Percentiles rank a stretch among this genome's conserved stretches.
phyloP scores from a whole-genome alignment of 306 rosid species.

The Betula pendula region DNA sequence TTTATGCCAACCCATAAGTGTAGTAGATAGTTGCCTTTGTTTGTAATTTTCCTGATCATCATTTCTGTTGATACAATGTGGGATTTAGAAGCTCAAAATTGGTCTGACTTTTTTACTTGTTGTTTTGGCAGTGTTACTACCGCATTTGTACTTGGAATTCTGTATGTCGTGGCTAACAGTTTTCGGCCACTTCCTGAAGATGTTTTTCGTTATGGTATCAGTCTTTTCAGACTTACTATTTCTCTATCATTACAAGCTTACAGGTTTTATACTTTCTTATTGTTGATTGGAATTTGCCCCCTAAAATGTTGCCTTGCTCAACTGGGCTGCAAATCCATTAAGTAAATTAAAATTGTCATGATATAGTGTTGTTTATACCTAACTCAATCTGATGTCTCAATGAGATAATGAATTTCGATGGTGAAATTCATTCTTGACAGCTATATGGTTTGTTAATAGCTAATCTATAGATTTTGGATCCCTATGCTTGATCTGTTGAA shows the following conservation, averaged over 20 bases:
- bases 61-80: background rate
- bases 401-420: background rate
- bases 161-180: constrained; percentile 58
- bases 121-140: constrained; percentile 74
- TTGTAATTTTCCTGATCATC: background rate
- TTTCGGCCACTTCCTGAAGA: constrained; percentile 82
- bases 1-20: background rate
- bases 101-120: constrained; percentile 5
- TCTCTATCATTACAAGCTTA: background rate
- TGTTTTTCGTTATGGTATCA: constrained; percentile 75
- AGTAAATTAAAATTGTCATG: background rate
- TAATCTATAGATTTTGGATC: constrained; percentile 18
- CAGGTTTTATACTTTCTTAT: background rate
- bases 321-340: background rate
- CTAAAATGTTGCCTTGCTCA: background rate
- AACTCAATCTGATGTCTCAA: background rate
- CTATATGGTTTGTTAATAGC: constrained; percentile 11
- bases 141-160: constrained; percentile 71
- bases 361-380: background rate
- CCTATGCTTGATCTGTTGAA: constrained; percentile 3
- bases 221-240: constrained; percentile 13
- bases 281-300: background rate
- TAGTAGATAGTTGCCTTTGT: background rate
- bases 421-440: background rate
- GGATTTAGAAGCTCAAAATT: constrained; percentile 1